Evolutionary conservation across 805 yeast genomes (phyloP).

Genomic region (Ogataea minuta): DNA sequence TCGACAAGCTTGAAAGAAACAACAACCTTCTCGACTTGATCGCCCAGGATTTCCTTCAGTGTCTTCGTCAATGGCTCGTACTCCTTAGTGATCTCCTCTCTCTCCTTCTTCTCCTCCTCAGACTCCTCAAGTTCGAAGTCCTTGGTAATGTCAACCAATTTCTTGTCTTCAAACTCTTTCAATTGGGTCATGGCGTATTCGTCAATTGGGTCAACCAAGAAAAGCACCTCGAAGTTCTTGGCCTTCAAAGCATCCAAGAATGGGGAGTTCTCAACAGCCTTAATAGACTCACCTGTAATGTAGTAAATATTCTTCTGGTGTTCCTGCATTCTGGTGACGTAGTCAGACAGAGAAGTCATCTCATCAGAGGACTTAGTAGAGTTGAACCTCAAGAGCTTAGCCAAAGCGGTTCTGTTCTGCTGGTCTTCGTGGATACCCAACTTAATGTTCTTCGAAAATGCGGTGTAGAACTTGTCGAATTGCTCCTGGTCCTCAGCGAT

Average conservation of each 20-base stretch:
- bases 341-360: constrained; percentile 90
- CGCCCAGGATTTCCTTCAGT: constrained; percentile 95
- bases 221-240: constrained; percentile 96
- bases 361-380: constrained; percentile 95
- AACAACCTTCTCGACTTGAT: constrained; percentile 98
- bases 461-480: constrained; percentile 97
- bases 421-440: constrained; percentile 99
- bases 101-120: constrained; percentile 92
- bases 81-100: constrained; percentile 91
- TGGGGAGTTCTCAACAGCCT: constrained; percentile 98
- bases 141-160: constrained; percentile 97
- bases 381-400: constrained; percentile 95
- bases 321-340: constrained; percentile 99
- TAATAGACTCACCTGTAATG: constrained; percentile 98
- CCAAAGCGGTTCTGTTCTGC: constrained; percentile 93
- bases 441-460: constrained; percentile 97
- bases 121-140: constrained; percentile 98
- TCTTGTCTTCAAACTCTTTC: constrained; percentile 99
- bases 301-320: constrained; percentile 99
- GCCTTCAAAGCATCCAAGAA: constrained; percentile 98
- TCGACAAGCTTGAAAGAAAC: constrained; percentile 96
- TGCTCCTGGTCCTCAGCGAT: constrained; percentile 98
- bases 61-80: constrained; percentile 93
- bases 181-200: constrained; percentile 99
- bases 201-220: constrained; percentile 98